These are phyloP conservation scores for Kuraishia piskuri DNA, from an alignment of 805 yeast species.

Conservation along the genomic window DNA sequence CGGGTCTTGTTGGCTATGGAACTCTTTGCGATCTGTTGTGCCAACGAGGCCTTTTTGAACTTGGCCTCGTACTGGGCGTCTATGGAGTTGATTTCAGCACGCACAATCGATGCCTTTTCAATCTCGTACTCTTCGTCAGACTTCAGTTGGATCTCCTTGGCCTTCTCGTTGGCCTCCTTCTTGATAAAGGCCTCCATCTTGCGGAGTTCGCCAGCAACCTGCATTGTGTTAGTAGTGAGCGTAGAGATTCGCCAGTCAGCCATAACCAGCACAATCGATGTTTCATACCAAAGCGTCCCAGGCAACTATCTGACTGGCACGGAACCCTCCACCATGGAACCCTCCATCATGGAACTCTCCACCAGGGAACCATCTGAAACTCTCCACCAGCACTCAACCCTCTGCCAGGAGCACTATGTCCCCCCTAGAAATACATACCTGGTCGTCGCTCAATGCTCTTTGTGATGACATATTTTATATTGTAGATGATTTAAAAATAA, in stretches of 20 bases:
- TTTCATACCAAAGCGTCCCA: neutral
- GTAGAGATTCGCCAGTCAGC: neutral
- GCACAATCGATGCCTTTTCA: slow-evolving; percentile 91
- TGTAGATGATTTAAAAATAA: neutral
- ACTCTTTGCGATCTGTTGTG: slow-evolving; percentile 93
- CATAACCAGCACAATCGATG: neutral
- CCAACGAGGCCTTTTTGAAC: slow-evolving; percentile 83
- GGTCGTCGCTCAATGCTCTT: slow-evolving; percentile 35
- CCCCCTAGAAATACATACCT: slow-evolving; percentile 26
- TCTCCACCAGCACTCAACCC: neutral
- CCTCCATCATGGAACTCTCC: neutral
- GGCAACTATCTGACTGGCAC: neutral
- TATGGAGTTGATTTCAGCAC: slow-evolving; percentile 83
- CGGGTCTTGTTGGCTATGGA: slow-evolving; percentile 94
- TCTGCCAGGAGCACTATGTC: neutral
- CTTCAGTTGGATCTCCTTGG: slow-evolving; percentile 89
- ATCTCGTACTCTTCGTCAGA: slow-evolving; percentile 99
- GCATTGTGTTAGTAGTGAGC: slow-evolving; percentile 8
- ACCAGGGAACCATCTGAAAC: too few species aligned
- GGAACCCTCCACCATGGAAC: neutral
- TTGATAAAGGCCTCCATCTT: slow-evolving; percentile 98
- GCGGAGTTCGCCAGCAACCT: slow-evolving; percentile 92
- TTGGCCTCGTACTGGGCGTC: slow-evolving; percentile 74
- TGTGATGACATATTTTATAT: slow-evolving; percentile 2
- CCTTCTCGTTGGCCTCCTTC: slow-evolving; percentile 98